Evolutionary conservation across 2,329 filamentous ascomycete species (phyloP), one percentile per base, ranked within the genome.

Genomic region (Arthroderma sp.): DNA sequence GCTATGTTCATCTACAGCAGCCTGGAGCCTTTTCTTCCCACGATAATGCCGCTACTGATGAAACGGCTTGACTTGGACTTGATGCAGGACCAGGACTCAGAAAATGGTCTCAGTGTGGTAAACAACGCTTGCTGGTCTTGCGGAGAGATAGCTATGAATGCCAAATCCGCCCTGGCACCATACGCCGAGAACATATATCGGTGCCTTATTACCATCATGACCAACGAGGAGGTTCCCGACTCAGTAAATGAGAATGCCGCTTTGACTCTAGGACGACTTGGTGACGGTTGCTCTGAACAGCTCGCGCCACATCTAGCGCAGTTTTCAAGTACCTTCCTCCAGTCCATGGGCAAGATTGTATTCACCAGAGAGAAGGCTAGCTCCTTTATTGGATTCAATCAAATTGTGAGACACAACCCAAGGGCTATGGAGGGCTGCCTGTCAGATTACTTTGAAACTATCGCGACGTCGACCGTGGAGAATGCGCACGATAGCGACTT

Each of bases 111-210:
- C 62, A 86, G 87, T 48, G 88, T 96, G 29, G 80, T 96, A 48
- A 98, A 96, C 73, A 98, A 98, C 60, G 89, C 91, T 22, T 96
- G 89, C 68, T 98, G 91, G 91, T 93, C 88, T 5, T 81, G 80
- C 27, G 91, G 91, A 36, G 91, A 98, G 68, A 91, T 96, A 50
- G 79, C 87, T 10, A 80, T 94, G 63, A 80, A 86, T 59, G 77
- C 80, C 53, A 78, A 80, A 50, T 69, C 71, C 29, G 78, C 74
- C 44, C 84, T 95, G 77, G 73, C 73, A 1, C 82, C 82, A 1
- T 94, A 83, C 59, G 75, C 87, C 6, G 79, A 84, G 22, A 77
- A 83, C 50, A 69, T 98, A 10, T 79, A 94, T 47, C 75, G 82
- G 50, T 79, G 83, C 34, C 77, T 93, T 29, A 75, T 86, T 34